Base-by-base conservation (phyloP, 345 rosid species). In the Gossypium stocksii region DNA sequence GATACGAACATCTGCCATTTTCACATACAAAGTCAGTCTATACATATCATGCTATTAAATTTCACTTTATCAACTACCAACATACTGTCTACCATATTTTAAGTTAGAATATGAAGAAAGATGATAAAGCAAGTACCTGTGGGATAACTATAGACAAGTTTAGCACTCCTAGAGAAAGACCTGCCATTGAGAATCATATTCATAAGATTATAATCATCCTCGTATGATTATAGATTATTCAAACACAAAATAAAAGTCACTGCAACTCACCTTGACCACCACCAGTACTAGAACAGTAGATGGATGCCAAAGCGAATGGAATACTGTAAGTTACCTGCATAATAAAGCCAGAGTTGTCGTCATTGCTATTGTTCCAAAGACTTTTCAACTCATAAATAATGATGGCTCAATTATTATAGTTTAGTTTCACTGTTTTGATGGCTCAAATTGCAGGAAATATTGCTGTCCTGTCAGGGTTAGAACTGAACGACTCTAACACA, bases 281-380 rank as follows among this genome's bases (percentile, higher is more conserved):
- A 56, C 89, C 90, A 4, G 93, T 25, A 23, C 66, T 61, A 48
- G 76, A 76, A 22, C 86, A 91, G 72, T 84, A 94, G 58, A 91
- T 94, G 60, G 99, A 95, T 54, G 99, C 97, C 86, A 95, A 56
- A 77, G 99, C 99, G 79, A 90, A 94, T 7, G 98, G 98, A 62
- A 94, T 81, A 63, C 97, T 94, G 73, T 45, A 92, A 46, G 93
- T 93, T 58, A 92, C 83, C 98, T 94, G 88, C 82, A 83, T 43
- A 23, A 83, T 43, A 23, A 9, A 60, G 23, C 23, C 73, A 51
- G 44, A 16, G 57, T 9, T 62, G 11, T 17, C n/a, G 11, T 17
- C 8, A 51, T 53, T 20, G 58, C 22, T 5, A n/a, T 53, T 16
- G 4, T 53, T 53, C 54, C 54, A 51, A 51, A 51, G 17, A 12